Base-by-base conservation (phyloP, 2,329 filamentous ascomycete genomes). In the Talaromyces sp. region DNA sequence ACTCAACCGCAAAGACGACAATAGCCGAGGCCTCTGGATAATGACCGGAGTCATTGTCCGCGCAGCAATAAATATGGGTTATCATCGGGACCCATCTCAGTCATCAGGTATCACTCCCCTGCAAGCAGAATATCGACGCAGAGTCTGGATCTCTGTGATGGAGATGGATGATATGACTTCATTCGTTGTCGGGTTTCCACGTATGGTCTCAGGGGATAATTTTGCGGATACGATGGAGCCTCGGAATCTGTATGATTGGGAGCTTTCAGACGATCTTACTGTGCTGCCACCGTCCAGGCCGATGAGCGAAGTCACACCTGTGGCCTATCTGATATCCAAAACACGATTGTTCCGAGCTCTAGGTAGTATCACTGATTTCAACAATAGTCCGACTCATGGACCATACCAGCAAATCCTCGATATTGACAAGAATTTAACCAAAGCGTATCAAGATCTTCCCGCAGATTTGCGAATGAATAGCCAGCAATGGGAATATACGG, bases 121-220 rank as follows among this genome's bases (percentile, higher is more conserved):
- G 69, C 83, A 88, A 69, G 87, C 84, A 13, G 87, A 89, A 74
- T 87, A 83, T 75, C 78, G 82, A 35, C 75, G 82, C 22, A 76
- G 82, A 50, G 74, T 84, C 10, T 84, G 82, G 82, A 76, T 77
- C 0, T 81, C 80, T 69, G 79, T 83, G 9, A 74, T 78, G 31
- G 86, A 89, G 70, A 81, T 89, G 56, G 89, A 91, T 71, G 74
- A 88, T 3, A 75, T 90, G 6, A 86, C 88, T 27, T 85, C 87
- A 1, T 90, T 89, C 70, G 87, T 90, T 70, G 82, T 89, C 67
- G 89, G 89, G 1, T 78, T 91, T 61, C 89, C 89, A 2, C 84
- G 84, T 70, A 88, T 90, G 85, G 81, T 90, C 45, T 82, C 86
- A 64, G 80, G 83, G 27, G 84, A 87, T 31, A 7, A 31, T 37